Base-by-base conservation (phyloP, 495 filamentous ascomycete genomes). In the Aspergillus sclerotioniger region DNA sequence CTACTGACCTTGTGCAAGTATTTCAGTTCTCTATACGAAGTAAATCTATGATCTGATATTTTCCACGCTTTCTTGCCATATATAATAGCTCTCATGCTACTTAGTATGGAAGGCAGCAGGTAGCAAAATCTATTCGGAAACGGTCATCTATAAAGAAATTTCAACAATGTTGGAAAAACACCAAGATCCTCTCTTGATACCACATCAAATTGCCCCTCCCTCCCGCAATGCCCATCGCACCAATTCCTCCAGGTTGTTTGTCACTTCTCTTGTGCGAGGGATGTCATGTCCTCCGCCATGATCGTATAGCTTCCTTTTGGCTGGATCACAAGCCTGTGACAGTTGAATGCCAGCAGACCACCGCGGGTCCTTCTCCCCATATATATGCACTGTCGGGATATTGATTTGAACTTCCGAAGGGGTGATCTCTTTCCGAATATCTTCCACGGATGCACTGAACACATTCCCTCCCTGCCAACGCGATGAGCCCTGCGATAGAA, bases 351-450 rank as follows among this genome's bases (percentile, higher is more conserved):
- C 77, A 4, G 80, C 65, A 2, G 79, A 74, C 65, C 78, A 85
- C 43, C 82, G 58, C 6, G 84, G 83, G 66, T 87, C 85, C 50
- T 82, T 82, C 3, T 58, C 65, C 0, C 85, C 85, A 57, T 82
- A 85, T 15, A 87, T 68, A 67, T 88, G 84, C 48, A 83, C 82
- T 8, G 86, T 87, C 0, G 85, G 86, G 17, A 89, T 79, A 16
- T 64, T 51, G 51, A 89, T 81, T 15, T 61, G 53, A 6, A 77
- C 74, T 3, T 80, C 71, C 8, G 68, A 52, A 9, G 33, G 33
- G 0, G 53, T 56, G 31, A 79, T 71, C 59, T 75, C 69, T 16
- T 48, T 29, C 9, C 78, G 77, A 44, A 83, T 65, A 49, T 87
- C 78, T 6, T 84, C 68, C 20, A 82, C 84, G 21, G 80, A 82